Percentiles rank a stretch among this genome's conserved stretches.
These are phyloP conservation scores for Coniochaeta sp. DNA, from an alignment of 2,329 filamentous ascomycete genomes.

Conservation along the genomic window DNA sequence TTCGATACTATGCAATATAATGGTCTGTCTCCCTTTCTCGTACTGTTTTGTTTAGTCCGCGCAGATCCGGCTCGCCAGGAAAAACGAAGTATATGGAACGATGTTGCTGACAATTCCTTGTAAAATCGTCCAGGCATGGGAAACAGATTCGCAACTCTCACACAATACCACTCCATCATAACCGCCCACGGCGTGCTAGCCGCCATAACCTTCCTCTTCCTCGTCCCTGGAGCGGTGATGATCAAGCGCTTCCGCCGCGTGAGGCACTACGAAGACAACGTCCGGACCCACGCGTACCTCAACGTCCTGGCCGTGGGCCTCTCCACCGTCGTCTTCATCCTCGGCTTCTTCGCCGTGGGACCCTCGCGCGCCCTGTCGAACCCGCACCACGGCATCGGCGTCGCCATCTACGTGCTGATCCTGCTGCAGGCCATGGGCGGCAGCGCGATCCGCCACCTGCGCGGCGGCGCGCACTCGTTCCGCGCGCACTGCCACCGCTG, in stretches of 20 bases:
- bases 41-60: not conserved
- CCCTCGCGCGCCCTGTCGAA: conserved; percentile 66
- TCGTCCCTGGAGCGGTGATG: conserved; percentile 69
- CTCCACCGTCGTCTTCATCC: conserved; percentile 62
- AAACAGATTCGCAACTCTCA: conserved; percentile 64
- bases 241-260: conserved; percentile 60
- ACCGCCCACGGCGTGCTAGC: conserved; percentile 66
- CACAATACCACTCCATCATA: conserved; percentile 65
- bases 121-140: conserved; percentile 68
- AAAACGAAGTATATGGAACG: too few species aligned
- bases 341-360: conserved; percentile 75
- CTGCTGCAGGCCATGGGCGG: conserved; percentile 66
- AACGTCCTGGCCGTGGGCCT: conserved; percentile 63
- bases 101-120: too few species aligned
- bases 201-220: conserved; percentile 64
- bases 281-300: conserved; percentile 67
- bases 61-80: not conserved
- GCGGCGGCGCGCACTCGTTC: conserved; percentile 39
- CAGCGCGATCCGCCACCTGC: conserved; percentile 49
- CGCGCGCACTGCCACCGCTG: conserved; percentile 74
- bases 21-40: conserved; percentile 40
- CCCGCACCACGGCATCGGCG: conserved; percentile 77
- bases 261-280: conserved; percentile 49
- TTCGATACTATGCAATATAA: conserved; percentile 81
- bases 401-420: conserved; percentile 69